Percentiles rank a stretch among this genome's conserved stretches.
phyloP scores from a whole-genome alignment of 2,329 filamentous ascomycete genomes.

The Clarireedia homoeocarpa region DNA sequence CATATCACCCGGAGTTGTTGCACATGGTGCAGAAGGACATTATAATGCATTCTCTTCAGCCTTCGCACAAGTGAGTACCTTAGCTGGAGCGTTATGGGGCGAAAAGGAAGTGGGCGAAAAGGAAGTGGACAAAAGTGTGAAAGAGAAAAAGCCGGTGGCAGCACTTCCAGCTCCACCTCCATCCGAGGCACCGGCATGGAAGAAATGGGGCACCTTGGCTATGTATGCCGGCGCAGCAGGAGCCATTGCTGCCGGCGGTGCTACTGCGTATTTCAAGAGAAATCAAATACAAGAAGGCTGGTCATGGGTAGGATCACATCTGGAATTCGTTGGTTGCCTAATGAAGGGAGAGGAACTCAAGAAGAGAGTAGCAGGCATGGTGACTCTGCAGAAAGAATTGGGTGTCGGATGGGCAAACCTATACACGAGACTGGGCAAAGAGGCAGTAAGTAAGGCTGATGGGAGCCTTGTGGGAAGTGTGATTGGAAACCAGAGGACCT shows the following conservation, averaged over 20 bases:
- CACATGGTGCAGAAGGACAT: slow-evolving; percentile 78
- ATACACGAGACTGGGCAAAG: slow-evolving; percentile 74
- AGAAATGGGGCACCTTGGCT: slow-evolving; percentile 76
- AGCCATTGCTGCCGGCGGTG: slow-evolving; percentile 72
- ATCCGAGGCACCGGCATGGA: slow-evolving; percentile 50
- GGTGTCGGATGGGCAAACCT: slow-evolving; percentile 75
- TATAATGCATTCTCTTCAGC: slow-evolving; percentile 68
- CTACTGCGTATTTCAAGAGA: slow-evolving; percentile 78
- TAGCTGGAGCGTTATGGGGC: slow-evolving; percentile 63
- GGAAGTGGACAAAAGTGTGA: slow-evolving; percentile 28
- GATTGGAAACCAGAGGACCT: slow-evolving; percentile 68
- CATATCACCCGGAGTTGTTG: slow-evolving; percentile 74
- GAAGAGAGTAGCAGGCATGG: slow-evolving; percentile 61
- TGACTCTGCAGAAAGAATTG: slow-evolving; percentile 55
- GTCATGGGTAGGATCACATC: slow-evolving; percentile 79
- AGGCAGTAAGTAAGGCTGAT: slow-evolving; percentile 45
- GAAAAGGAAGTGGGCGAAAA: slow-evolving; percentile 38
- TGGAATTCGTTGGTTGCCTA: slow-evolving; percentile 88
- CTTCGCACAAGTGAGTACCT: slow-evolving; percentile 55
- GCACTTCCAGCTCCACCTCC: slow-evolving; percentile 33
- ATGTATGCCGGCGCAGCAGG: slow-evolving; percentile 80
- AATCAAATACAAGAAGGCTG: slow-evolving; percentile 71
- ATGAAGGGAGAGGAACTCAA: slow-evolving; percentile 76
- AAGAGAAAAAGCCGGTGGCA: slow-evolving; percentile 31
- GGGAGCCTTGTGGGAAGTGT: slow-evolving; percentile 47